Percentiles rank a stretch among this genome's conserved stretches.
phyloP scores from a whole-genome alignment of 2,329 filamentous ascomycete species.

The Xylaria sp. region DNA sequence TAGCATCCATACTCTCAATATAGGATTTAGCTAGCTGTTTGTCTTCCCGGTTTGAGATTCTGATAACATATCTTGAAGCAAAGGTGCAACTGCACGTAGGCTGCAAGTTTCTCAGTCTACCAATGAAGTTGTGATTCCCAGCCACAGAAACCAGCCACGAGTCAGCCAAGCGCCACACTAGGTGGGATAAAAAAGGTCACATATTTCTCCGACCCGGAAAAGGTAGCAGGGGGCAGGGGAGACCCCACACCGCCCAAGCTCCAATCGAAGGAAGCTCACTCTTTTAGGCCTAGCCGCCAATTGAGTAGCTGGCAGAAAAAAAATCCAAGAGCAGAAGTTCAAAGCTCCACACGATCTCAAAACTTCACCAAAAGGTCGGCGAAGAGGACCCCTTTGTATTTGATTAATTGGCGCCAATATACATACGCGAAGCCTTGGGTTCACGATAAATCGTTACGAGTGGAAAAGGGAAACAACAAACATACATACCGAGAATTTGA shows the following conservation, averaged over 20 bases:
- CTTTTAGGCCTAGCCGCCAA: conserved; percentile 2
- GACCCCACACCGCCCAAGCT: background rate
- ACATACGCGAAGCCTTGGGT: background rate
- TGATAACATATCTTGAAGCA: too few species aligned
- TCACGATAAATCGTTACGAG: conserved; percentile 7
- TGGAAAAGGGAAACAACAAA: background rate
- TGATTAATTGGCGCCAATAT: conserved; percentile 1
- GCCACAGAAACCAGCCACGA: background rate
- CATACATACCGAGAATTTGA: too few species aligned
- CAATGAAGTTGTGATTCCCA: background rate
- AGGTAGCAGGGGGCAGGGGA: too few species aligned
- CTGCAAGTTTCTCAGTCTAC: too few species aligned
- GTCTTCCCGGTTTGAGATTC: too few species aligned
- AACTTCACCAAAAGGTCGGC: background rate
- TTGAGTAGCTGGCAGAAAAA: conserved; percentile 1
- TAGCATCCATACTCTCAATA: too few species aligned
- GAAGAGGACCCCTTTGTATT: background rate
- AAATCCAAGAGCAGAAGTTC: conserved; percentile 7
- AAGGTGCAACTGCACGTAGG: too few species aligned
- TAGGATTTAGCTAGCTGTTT: too few species aligned
- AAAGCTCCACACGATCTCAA: conserved; percentile 22
- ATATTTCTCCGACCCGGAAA: conserved; percentile 6
- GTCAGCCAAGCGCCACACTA: background rate
- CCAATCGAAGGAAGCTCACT: conserved; percentile 4
- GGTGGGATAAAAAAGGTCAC: background rate